A percentile compares a stretch with the other conserved stretches of the same genome.
phyloP scores from a whole-genome alignment of 768 basidiomycete genomes.

The Amanita inopinata region DNA sequence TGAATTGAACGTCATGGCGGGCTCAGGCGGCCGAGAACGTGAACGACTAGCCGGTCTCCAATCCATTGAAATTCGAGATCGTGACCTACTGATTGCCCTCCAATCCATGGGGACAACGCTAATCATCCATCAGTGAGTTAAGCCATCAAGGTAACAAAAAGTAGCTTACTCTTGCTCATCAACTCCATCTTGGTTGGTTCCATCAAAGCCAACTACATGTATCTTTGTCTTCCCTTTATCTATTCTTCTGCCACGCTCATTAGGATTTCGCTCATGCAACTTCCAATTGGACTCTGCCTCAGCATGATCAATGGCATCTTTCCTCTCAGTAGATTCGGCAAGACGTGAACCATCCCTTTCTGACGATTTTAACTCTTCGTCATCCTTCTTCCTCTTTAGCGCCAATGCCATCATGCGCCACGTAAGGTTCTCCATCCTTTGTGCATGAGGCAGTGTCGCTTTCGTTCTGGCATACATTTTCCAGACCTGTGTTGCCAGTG shows the following conservation, averaged over 20 bases:
- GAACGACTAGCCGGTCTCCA: constrained; percentile 78
- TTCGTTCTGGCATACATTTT: constrained; percentile 90
- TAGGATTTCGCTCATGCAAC: not conserved
- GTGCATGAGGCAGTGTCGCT: constrained; percentile 81
- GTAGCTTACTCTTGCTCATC: constrained; percentile 64
- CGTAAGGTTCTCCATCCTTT: constrained; percentile 95
- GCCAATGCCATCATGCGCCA: constrained; percentile 99
- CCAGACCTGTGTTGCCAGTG: constrained; percentile 94
- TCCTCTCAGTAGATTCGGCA: constrained; percentile 13
- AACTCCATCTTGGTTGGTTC: constrained; percentile 55
- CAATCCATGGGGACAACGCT: constrained; percentile 81
- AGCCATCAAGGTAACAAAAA: constrained; percentile 5
- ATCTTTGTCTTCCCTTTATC: constrained; percentile 77
- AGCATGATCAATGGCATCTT: too few species aligned
- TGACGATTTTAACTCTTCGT: constrained; percentile 36
- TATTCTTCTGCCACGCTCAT: constrained; percentile 56
- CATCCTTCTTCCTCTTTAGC: constrained; percentile 80
- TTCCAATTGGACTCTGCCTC: too few species aligned
- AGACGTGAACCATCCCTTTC: constrained; percentile 9
- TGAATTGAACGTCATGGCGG: constrained; percentile 39
- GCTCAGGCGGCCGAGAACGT: constrained; percentile 63
- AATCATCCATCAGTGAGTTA: constrained; percentile 14
- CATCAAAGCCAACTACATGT: constrained; percentile 76
- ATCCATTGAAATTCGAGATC: constrained; percentile 87
- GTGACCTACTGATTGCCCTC: constrained; percentile 84